A percentile compares a stretch with the other conserved stretches of the same genome.
Evolutionary conservation across 441 rosid species (phyloP).

Genomic region (Erodium moschatum): DNA sequence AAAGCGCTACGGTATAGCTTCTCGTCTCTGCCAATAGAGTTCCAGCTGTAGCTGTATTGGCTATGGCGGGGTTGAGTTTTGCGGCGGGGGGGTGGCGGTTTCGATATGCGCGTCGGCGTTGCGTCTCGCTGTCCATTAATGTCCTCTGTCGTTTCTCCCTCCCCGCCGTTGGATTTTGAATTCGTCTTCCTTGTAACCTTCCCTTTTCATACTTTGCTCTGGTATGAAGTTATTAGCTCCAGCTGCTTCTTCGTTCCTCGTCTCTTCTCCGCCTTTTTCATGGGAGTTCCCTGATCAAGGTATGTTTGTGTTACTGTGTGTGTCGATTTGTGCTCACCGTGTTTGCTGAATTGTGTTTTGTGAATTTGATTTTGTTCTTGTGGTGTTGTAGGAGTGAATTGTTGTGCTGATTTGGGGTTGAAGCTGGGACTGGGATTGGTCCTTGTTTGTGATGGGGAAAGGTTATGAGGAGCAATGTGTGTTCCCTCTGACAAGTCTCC

Average conservation of each 20-base stretch:
- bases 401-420: not conserved
- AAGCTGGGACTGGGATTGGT: not conserved
- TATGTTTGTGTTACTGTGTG: not conserved
- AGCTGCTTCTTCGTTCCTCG: not conserved
- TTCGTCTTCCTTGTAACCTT: slow-evolving; percentile 2
- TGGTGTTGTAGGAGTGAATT: slow-evolving; percentile 3
- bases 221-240: slow-evolving; percentile 2
- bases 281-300: slow-evolving; percentile 7
- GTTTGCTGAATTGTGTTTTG: not conserved
- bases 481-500: slow-evolving; percentile 7
- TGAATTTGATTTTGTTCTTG: not conserved
- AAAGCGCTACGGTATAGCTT: not conserved
- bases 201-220: not conserved
- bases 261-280: not conserved
- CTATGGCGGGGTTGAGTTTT: too few relatives aligned
- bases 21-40: not conserved
- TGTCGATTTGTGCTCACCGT: not conserved
- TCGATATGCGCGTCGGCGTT: slow-evolving; percentile 7
- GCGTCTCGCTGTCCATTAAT: slow-evolving; percentile 4
- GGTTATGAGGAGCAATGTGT: slow-evolving; percentile 3
- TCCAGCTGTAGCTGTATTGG: not conserved
- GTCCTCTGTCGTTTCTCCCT: slow-evolving; percentile 2
- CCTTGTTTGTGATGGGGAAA: slow-evolving; percentile 3
- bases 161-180: not conserved
- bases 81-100: too few relatives aligned